Conservation (phyloP, 441 rosid genomes). For the Populus hybrid region DNA sequence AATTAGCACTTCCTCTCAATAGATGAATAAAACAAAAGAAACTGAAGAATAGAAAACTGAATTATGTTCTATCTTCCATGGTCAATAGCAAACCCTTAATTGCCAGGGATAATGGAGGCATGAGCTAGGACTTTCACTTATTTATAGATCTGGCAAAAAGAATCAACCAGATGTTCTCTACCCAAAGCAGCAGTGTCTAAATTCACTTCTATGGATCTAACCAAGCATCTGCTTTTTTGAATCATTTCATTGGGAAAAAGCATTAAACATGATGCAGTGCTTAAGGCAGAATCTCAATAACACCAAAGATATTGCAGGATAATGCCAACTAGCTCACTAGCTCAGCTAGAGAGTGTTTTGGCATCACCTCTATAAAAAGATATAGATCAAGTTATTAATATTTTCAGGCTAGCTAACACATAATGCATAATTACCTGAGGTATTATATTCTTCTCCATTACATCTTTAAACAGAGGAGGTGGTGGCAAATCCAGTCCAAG, state of each 20-base stretch:
- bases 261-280: background rate
- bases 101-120: background rate
- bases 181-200: background rate
- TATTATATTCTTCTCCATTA: slow-evolving; percentile 96
- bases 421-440: slow-evolving; percentile 62
- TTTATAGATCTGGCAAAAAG: background rate
- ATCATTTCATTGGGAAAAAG: background rate
- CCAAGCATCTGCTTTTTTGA: background rate
- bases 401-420: background rate
- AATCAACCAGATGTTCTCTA: background rate
- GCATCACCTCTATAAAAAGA: background rate
- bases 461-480: slow-evolving; percentile 92
- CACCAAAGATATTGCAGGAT: background rate
- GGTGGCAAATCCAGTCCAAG: slow-evolving; percentile 98
- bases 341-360: background rate
- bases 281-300: background rate
- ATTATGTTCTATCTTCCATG: background rate
- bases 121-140: background rate
- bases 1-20: background rate
- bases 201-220: background rate
- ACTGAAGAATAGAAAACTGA: background rate
- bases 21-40: background rate
- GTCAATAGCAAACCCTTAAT: background rate
- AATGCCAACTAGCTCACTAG: background rate
- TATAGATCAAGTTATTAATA: background rate